Base-by-base conservation (phyloP, 108 stramenopile genomes). In the Aurantiochytrium sp. region DNA sequence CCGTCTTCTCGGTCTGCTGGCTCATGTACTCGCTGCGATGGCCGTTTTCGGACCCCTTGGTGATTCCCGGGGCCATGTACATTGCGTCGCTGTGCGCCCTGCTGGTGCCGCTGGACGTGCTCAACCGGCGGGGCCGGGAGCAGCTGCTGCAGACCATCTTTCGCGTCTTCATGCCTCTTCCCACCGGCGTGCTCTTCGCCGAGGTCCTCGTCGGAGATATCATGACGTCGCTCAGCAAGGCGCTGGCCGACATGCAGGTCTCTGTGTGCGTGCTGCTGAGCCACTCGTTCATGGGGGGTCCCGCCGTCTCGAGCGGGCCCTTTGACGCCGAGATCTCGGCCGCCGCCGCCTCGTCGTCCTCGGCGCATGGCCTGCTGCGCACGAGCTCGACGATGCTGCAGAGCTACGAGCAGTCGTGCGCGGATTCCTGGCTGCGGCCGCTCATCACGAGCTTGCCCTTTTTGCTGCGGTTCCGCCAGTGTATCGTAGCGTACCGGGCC, bases 211-310 rank as follows among this genome's bases (percentile, higher is more conserved):
- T 81, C 21, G 73, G 73, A 6, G 73, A 81, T 81, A 48, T 81
- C 27, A 48, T 81, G 73, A 81, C 73, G 12, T 81, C 73, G 73
- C 73, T 81, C 6, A 81, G 73, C 45, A 81, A 81, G 3, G 45
- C 73, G 17, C 39, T 81, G 21, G 73, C 73, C n/a, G 73, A 81
- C 73, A 41, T 81, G 73, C 73, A 81, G 4, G 73, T 81, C 24
- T 81, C 73, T 8, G 42, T 81, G n/a, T 81, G 73, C 30, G 45
- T 81, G 10, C 73, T 81, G n/a, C 45, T 81, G n/a, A 81, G 73
- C 24, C 73, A 81, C 73, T 81, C 73, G 39, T 48, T 81, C 39
- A 48, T 24, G 6, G 73, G 8, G 30, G 73, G 19, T 6, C n/a
- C 68, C 31, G 31, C 15, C 27, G 27, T 68, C 12, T 19, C 53